A percentile compares a stretch with the other conserved stretches of the same genome.
These are phyloP conservation scores for Zea mays DNA, from an alignment of 176 grass and related monocot genomes.

Conservation along the genomic window Zm-B73-REFERENCE-NAM-5.0 NC_050100.1:136935001-136935500, in stretches of 20 bases:
- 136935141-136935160: slow-evolving; percentile 34
- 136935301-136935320: slow-evolving; percentile 12
- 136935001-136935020: slow-evolving; percentile 71
- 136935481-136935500: not conserved
- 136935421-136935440: not conserved
- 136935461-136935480: slow-evolving; percentile 28
- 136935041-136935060: slow-evolving; percentile 55
- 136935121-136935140: slow-evolving; percentile 52
- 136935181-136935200: slow-evolving; percentile 5
- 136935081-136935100: slow-evolving; percentile 54
- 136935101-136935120: slow-evolving; percentile 41
- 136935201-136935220: slow-evolving; percentile 18
- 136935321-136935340: slow-evolving; percentile 22
- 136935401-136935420: slow-evolving; percentile 21
- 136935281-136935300: slow-evolving; percentile 7
- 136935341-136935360: slow-evolving; percentile 17
- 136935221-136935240: slow-evolving; percentile 46
- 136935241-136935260: slow-evolving; percentile 23
- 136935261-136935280: slow-evolving; percentile 9
- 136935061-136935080: slow-evolving; percentile 53
- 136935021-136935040: slow-evolving; percentile 75
- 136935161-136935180: slow-evolving; percentile 45
- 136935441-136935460: not conserved
- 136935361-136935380: slow-evolving; percentile 14
- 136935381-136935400: slow-evolving; percentile 23